A percentile compares a stretch with the other conserved stretches of the same genome.
Evolutionary conservation across 2,329 filamentous ascomycete species (phyloP).

Genomic region (Fusarium verticillioides): DNA sequence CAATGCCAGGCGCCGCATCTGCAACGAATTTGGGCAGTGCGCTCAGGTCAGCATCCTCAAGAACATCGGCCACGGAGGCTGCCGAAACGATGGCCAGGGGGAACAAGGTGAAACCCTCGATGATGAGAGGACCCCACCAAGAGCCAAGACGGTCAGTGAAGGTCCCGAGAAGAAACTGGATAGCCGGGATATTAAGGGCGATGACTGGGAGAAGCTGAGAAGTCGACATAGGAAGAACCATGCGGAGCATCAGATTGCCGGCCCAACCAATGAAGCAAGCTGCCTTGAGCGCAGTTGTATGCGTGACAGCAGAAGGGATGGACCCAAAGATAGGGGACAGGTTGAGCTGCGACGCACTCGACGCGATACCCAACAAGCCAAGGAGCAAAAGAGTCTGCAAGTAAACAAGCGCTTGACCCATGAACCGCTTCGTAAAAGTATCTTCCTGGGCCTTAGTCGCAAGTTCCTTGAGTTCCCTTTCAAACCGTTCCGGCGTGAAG

Average conservation of each 20-base stretch:
- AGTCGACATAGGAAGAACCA: slow-evolving; percentile 60
- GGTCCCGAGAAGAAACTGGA: slow-evolving; percentile 77
- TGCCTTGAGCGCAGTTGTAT: slow-evolving; percentile 72
- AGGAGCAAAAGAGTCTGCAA: slow-evolving; percentile 47
- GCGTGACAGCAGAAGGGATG: slow-evolving; percentile 79
- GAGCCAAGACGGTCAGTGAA: slow-evolving; percentile 75
- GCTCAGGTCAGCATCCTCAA: slow-evolving; percentile 70
- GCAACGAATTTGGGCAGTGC: slow-evolving; percentile 65
- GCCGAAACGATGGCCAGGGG: slow-evolving; percentile 74
- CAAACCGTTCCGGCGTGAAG: slow-evolving; percentile 63
- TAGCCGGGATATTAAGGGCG: slow-evolving; percentile 77
- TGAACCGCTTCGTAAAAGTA: slow-evolving; percentile 47
- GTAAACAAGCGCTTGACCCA: slow-evolving; percentile 55
- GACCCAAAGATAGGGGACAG: slow-evolving; percentile 90
- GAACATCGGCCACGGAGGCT: slow-evolving; percentile 69
- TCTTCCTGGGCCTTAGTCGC: slow-evolving; percentile 55
- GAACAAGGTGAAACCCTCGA: slow-evolving; percentile 78
- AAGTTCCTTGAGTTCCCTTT: slow-evolving; percentile 64
- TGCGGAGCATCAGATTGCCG: slow-evolving; percentile 66
- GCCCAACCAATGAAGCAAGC: slow-evolving; percentile 79
- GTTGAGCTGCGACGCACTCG: slow-evolving; percentile 77
- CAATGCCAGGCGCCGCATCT: slow-evolving; percentile 73
- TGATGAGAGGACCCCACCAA: slow-evolving; percentile 77
- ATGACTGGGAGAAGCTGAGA: slow-evolving; percentile 73
- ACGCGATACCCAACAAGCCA: slow-evolving; percentile 64